phyloP scores from a whole-genome alignment of 108 stramenopile genomes.

The Craspedostauros australis region DNA sequence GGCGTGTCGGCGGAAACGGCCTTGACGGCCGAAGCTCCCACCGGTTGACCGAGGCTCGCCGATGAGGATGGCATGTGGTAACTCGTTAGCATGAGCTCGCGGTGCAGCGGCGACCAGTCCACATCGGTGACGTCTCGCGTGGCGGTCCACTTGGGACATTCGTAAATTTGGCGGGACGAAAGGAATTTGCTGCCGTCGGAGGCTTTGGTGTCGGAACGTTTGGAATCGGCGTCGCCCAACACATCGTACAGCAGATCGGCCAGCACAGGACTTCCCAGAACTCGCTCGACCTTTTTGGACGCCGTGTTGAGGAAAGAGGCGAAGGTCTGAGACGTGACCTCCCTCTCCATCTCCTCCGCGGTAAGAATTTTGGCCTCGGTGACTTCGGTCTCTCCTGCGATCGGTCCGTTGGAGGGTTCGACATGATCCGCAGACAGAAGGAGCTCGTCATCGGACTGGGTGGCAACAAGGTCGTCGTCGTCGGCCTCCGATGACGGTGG shows the following conservation, averaged over 20 bases:
- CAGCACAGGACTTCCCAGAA: slow-evolving; percentile 50
- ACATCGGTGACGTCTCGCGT: slow-evolving; percentile 68
- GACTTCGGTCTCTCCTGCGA: slow-evolving; percentile 5
- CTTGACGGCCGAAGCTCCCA: slow-evolving; percentile 31
- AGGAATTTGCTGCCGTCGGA: slow-evolving; percentile 50
- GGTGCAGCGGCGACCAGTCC: slow-evolving; percentile 81
- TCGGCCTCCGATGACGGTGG: slow-evolving; percentile 43
- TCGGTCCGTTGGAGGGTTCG: slow-evolving; percentile 1
- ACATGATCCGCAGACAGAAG: not conserved
- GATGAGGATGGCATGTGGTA: slow-evolving; percentile 54
- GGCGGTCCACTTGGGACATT: slow-evolving; percentile 65
- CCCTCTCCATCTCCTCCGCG: slow-evolving; percentile 50
- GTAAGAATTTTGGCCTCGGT: slow-evolving; percentile 30
- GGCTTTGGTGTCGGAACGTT: slow-evolving; percentile 14
- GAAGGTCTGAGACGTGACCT: slow-evolving; percentile 55
- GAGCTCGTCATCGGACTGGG: not conserved
- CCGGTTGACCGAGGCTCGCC: slow-evolving; percentile 16
- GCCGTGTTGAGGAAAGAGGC: slow-evolving; percentile 65
- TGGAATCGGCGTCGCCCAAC: slow-evolving; percentile 41
- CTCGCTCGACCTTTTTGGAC: slow-evolving; percentile 77
- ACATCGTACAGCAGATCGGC: slow-evolving; percentile 67
- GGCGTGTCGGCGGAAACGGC: slow-evolving; percentile 53
- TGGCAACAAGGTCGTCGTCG: slow-evolving; percentile 51
- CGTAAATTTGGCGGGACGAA: slow-evolving; percentile 51
- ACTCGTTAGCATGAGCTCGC: slow-evolving; percentile 66